Percentiles rank a stretch among this genome's conserved stretches.
Evolutionary conservation across 495 filamentous ascomycete genomes (phyloP).

Genomic region (Penicillium macrosclerotiorum): DNA sequence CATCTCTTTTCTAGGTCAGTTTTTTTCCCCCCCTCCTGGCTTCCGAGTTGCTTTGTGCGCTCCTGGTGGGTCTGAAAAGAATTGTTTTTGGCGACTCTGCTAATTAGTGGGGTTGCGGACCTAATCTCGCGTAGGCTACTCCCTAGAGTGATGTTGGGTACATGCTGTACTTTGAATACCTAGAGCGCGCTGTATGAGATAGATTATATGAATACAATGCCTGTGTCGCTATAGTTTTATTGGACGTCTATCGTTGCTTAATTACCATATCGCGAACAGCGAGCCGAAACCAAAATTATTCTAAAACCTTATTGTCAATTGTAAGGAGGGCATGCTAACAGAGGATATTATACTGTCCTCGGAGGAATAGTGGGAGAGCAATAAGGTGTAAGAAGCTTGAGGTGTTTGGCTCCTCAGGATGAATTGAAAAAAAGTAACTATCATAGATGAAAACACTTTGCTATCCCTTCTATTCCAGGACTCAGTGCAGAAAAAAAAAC

Average conservation of each 20-base stretch:
- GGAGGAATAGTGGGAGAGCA: background rate
- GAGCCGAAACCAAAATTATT: too few relatives aligned
- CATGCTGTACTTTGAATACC: too few relatives aligned
- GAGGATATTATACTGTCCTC: background rate
- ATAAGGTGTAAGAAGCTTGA: background rate
- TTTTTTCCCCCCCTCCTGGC: conserved; percentile 8
- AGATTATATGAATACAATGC: too few relatives aligned
- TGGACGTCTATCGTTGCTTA: too few relatives aligned
- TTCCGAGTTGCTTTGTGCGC: conserved; percentile 14
- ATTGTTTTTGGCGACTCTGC: conserved; percentile 33
- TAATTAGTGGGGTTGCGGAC: conserved; percentile 36
- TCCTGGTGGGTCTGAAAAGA: conserved; percentile 27
- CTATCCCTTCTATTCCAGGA: conserved; percentile 17
- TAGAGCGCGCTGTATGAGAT: too few relatives aligned
- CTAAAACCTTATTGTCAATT: too few relatives aligned
- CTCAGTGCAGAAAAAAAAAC: conserved; percentile 18
- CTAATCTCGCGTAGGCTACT: conserved; percentile 2
- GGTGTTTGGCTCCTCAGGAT: conserved; percentile 1
- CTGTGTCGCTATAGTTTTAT: too few relatives aligned
- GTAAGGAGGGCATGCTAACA: too few relatives aligned
- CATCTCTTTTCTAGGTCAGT: conserved; percentile 66
- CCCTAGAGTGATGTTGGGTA: background rate
- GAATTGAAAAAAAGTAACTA: conserved; percentile 9
- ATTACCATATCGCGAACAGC: too few relatives aligned
- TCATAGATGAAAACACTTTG: conserved; percentile 12